These are phyloP conservation scores for Gamarada debralockiae DNA, from an alignment of 495 filamentous ascomycete species.

Conservation along the genomic window DNA sequence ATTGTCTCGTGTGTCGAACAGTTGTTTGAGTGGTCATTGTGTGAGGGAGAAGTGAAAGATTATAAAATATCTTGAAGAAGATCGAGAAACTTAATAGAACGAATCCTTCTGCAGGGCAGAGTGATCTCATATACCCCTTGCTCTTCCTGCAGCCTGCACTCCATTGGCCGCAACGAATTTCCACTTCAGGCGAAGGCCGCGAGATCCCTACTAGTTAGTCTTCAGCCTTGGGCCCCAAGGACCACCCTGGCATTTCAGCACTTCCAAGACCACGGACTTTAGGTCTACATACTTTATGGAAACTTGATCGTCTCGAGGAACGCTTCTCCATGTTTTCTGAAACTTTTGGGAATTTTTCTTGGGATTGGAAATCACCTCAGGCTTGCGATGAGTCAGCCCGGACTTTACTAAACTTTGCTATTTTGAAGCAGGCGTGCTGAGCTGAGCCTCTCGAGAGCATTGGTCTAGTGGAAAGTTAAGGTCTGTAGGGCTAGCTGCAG, in stretches of 20 bases:
- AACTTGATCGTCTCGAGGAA: not conserved
- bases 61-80: slow-evolving; percentile 5
- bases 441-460: not conserved
- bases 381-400: not conserved
- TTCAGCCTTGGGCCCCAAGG: slow-evolving; percentile 18
- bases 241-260: not conserved
- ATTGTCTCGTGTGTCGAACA: slow-evolving; percentile 13
- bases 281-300: no score
- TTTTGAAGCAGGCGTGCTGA: no score
- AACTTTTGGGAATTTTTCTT: not conserved
- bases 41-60: not conserved
- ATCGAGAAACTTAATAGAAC: not conserved
- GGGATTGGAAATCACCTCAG: not conserved
- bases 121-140: slow-evolving; percentile 21
- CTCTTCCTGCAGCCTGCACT: slow-evolving; percentile 12
- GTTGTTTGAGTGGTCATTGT: slow-evolving; percentile 14
- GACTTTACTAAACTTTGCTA: not conserved
- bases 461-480: not conserved
- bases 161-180: slow-evolving; percentile 10
- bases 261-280: not conserved
- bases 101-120: slow-evolving; percentile 12
- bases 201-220: not conserved
- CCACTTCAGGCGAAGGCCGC: not conserved
- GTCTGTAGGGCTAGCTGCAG: not conserved
- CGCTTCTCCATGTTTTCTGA: not conserved